Evolutionary conservation across 108 stramenopile genomes (phyloP).

Genomic region (Conticribra guillardii): DNA sequence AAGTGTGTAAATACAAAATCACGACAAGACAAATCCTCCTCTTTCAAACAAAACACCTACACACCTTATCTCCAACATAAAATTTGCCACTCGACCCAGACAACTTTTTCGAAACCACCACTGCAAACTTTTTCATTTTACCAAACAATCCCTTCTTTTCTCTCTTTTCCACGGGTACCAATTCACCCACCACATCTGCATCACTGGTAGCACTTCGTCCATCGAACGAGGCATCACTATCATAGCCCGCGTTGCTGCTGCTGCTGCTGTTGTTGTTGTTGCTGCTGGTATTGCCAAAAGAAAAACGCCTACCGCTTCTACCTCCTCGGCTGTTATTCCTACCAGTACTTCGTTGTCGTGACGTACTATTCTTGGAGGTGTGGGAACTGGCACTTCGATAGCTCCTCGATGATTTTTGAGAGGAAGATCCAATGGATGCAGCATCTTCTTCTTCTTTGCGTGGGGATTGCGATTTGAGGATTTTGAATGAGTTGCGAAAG

Average conservation of each 20-base stretch:
- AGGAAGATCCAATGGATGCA: neutral
- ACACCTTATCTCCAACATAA: slow-evolving; percentile 8
- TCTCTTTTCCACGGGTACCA: slow-evolving; percentile 12
- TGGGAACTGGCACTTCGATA: neutral
- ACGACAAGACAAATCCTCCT: no score
- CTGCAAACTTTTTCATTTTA: slow-evolving; percentile 22
- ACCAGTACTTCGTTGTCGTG: no score
- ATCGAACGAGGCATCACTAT: no score
- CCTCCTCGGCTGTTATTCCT: no score
- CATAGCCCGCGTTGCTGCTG: neutral
- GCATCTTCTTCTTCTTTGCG: neutral
- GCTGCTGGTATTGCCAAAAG: neutral
- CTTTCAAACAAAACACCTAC: no score
- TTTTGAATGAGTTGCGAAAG: neutral
- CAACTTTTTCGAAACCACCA: slow-evolving; percentile 8
- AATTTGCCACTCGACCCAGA: neutral
- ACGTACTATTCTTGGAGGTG: no score
- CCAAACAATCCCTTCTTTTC: slow-evolving; percentile 28
- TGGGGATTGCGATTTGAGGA: neutral
- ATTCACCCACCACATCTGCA: neutral
- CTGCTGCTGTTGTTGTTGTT: neutral
- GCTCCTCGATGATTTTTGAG: neutral
- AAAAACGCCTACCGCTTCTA: neutral
- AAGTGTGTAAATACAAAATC: no score
- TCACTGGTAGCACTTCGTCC: no score